Evolutionary conservation across 192 early-diverging fungal genomes (phyloP).

Genomic region (Phycomyces blakesleeanus): DNA sequence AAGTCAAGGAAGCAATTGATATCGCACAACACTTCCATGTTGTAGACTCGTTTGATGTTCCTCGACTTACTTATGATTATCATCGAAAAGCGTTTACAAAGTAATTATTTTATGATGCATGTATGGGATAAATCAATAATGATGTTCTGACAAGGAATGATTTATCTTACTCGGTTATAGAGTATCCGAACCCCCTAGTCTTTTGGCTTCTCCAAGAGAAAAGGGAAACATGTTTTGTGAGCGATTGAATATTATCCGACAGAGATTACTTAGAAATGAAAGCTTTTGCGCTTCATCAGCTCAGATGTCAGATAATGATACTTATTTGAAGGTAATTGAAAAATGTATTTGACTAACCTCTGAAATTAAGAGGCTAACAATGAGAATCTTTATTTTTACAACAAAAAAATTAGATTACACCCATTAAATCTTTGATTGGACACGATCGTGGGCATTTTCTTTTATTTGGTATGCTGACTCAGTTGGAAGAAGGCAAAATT

Average conservation of each 20-base stretch:
- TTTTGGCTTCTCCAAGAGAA: slow-evolving; percentile 59
- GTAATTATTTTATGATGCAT: slow-evolving; percentile 20
- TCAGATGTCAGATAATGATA: slow-evolving; percentile 15
- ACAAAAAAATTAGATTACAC: slow-evolving; percentile 50
- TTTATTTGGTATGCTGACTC: slow-evolving; percentile 86
- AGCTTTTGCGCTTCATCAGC: slow-evolving; percentile 68
- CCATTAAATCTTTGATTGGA: slow-evolving; percentile 79
- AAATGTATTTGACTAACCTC: too few species aligned
- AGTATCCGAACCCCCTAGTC: slow-evolving; percentile 17
- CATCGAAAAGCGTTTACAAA: slow-evolving; percentile 61
- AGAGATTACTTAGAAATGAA: slow-evolving; percentile 79
- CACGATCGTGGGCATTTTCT: slow-evolving; percentile 62
- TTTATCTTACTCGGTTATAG: slow-evolving; percentile 12
- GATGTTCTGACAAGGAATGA: not conserved
- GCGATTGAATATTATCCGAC: slow-evolving; percentile 74
- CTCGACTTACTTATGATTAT: slow-evolving; percentile 62
- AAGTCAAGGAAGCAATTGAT: slow-evolving; percentile 39
- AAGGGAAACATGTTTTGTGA: slow-evolving; percentile 70
- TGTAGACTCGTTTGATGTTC: slow-evolving; percentile 72
- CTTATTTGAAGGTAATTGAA: slow-evolving; percentile 30
- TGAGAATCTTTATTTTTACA: not conserved
- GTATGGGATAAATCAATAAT: not conserved
- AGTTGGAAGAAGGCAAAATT: slow-evolving; percentile 73
- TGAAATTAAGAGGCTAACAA: not conserved
- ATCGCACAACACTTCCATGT: slow-evolving; percentile 58